Evolutionary conservation across 2,329 filamentous ascomycete species (phyloP), one percentile per base, ranked within the genome.

Genomic region (Botrytis cinerea): DNA sequence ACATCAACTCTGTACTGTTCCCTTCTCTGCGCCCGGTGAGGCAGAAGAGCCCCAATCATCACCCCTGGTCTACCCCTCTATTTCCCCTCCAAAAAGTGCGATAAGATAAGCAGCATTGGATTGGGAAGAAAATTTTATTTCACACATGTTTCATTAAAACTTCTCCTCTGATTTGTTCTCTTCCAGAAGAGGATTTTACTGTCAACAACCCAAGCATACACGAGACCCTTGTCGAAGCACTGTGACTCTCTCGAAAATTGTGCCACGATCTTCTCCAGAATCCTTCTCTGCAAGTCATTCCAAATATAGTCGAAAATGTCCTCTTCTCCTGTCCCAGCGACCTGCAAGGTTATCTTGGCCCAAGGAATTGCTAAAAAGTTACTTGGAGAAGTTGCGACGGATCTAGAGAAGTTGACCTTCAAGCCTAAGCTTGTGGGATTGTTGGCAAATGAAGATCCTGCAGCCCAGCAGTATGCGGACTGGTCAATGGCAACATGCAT

Each of bases 401-500:
- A 92, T 10, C 85, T 97, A 74, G 88, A 89, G 80, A 91, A 90
- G 76, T 86, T 97, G 66, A 87, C 91, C 80, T 89, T 88, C 77
- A 85, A 90, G 81, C 95, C 96, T 48, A 91, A 92, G 75, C 88
- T 99, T 71, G 93, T 95, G 62, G 96, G 95, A 74, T 97, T 98
- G 83, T 87, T 99, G 73, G 94, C 95, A 78, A 98, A 97, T 83
- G 88, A 89, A 77, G 96, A 99, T 83, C 94, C 95, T 45, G 93
- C 94, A 57, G 95, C 95, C 46, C 87, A 93, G 79, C 94, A 97
- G 85, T 98, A 99, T 82, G 96, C 96, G 72, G 93, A 98, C 83
- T 98, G 94, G 93, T 98, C 95, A 59, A 93, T 94, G 83, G 98
- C 97, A 87, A 98, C 96, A 6, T 97, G 94, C 83, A 89, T 91